A percentile compares a stretch with the other conserved stretches of the same genome.
Evolutionary conservation across 352 stramenopile species (phyloP).

Genomic region (Globisporangium uncinulatum): DNA sequence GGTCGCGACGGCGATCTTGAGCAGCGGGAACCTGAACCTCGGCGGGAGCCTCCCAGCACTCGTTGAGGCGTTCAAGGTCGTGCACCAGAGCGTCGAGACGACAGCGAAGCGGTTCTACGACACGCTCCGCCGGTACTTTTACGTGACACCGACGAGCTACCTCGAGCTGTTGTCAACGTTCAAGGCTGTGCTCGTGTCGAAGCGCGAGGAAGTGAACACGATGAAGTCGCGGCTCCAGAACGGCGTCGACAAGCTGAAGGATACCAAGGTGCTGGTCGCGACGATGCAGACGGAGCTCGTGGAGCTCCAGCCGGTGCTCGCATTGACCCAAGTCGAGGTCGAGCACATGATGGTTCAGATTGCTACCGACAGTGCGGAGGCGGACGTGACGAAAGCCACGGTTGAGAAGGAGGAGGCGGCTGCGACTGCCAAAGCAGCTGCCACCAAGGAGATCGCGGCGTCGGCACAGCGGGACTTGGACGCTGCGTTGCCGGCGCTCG

Average conservation of each 20-base stretch:
- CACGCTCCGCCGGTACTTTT: slow-evolving; percentile 84
- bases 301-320: slow-evolving; percentile 75
- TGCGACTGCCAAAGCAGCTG: slow-evolving; percentile 79
- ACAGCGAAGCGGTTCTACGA: slow-evolving; percentile 85
- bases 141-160: slow-evolving; percentile 93
- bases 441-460: slow-evolving; percentile 88
- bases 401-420: slow-evolving; percentile 87
- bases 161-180: slow-evolving; percentile 91
- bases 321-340: slow-evolving; percentile 72
- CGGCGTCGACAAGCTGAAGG: slow-evolving; percentile 81
- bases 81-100: slow-evolving; percentile 88
- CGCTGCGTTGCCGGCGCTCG: slow-evolving; percentile 79
- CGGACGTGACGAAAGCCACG: slow-evolving; percentile 80
- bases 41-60: slow-evolving; percentile 42
- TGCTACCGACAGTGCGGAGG: slow-evolving; percentile 84
- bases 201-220: slow-evolving; percentile 88
- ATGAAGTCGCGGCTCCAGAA: slow-evolving; percentile 84
- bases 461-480: slow-evolving; percentile 87
- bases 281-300: slow-evolving; percentile 85
- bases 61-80: slow-evolving; percentile 83
- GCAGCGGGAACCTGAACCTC: slow-evolving; percentile 65
- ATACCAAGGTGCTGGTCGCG: slow-evolving; percentile 74
- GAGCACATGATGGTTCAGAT: slow-evolving; percentile 91
- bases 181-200: slow-evolving; percentile 81
- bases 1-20: slow-evolving; percentile 82